These are phyloP conservation scores for Colletotrichum trifolii DNA, from an alignment of 2,329 filamentous ascomycete genomes.

Conservation along the genomic window DNA sequence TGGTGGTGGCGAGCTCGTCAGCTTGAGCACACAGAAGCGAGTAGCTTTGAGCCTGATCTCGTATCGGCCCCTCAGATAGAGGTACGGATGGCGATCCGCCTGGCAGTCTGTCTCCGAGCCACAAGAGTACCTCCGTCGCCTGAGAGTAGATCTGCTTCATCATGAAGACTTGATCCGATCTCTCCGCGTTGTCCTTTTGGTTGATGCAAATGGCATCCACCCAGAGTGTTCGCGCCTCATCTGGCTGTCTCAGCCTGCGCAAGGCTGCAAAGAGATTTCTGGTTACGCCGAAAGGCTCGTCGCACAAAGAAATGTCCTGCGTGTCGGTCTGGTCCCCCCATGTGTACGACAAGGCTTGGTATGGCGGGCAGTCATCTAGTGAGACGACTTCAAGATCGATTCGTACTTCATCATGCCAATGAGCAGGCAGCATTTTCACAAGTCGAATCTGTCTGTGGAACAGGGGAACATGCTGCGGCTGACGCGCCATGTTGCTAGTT, in stretches of 20 bases:
- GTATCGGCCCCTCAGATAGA: neutral
- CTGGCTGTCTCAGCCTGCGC: neutral
- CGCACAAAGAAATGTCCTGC: neutral
- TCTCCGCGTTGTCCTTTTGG: neutral
- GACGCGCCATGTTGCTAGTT: neutral
- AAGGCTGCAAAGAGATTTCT: neutral
- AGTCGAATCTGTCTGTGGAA: neutral
- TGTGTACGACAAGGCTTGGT: neutral
- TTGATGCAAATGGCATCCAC: slow-evolving; percentile 3
- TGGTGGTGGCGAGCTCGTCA: too few relatives aligned
- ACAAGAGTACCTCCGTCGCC: neutral
- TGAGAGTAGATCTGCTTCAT: neutral
- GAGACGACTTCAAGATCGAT: neutral
- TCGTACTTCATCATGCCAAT: neutral
- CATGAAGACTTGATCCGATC: neutral
- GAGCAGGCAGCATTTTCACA: neutral
- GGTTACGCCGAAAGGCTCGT: neutral
- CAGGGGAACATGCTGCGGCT: neutral
- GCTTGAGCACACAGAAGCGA: too few relatives aligned
- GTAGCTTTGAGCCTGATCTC: neutral
- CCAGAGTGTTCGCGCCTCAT: neutral
- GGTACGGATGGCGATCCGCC: neutral
- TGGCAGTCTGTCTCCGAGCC: neutral
- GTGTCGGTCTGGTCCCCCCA: neutral
- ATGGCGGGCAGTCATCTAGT: neutral